Evolutionary conservation across 345 rosid species (phyloP).

Genomic region (Pseudoturritis turrita): DNA sequence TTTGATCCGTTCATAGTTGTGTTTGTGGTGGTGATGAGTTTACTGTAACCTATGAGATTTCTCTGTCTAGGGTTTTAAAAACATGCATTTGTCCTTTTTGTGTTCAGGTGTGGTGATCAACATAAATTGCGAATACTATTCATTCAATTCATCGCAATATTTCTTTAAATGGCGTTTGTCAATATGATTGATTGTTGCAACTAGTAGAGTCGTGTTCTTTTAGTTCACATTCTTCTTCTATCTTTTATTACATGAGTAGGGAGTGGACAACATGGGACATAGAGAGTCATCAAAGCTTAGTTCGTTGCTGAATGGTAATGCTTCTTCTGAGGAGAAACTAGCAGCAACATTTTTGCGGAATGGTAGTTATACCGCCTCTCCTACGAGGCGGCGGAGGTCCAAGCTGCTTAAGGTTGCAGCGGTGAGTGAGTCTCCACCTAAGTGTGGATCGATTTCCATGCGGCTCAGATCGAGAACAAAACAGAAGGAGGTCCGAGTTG

Average conservation of each 20-base stretch:
- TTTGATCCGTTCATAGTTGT: not conserved
- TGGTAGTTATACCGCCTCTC: conserved; percentile 22
- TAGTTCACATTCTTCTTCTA: not conserved
- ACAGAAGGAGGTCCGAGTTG: not conserved
- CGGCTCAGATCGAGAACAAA: not conserved
- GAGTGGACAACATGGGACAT: conserved; percentile 5
- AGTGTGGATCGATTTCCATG: conserved; percentile 37
- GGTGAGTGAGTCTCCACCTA: conserved; percentile 47
- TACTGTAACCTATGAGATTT: not conserved
- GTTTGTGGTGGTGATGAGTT: not conserved
- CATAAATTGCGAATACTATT: not conserved
- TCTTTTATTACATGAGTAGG: conserved; percentile 14
- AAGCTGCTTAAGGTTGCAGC: conserved; percentile 47
- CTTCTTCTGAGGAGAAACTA: conserved; percentile 24
- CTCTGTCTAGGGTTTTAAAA: not conserved
- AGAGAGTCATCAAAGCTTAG: not conserved
- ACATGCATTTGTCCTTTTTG: not conserved
- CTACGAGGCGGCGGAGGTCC: conserved; percentile 22
- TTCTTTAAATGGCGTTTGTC: not conserved
- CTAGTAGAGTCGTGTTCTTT: not conserved
- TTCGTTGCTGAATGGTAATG: conserved; percentile 9
- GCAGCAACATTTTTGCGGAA: conserved; percentile 26
- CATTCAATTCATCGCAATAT: not conserved
- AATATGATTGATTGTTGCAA: not conserved
- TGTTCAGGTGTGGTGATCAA: not conserved